Evolutionary conservation across 768 basidiomycete species (phyloP), one percentile per base, ranked within the genome.

Genomic region (Amanita polypyramis): DNA sequence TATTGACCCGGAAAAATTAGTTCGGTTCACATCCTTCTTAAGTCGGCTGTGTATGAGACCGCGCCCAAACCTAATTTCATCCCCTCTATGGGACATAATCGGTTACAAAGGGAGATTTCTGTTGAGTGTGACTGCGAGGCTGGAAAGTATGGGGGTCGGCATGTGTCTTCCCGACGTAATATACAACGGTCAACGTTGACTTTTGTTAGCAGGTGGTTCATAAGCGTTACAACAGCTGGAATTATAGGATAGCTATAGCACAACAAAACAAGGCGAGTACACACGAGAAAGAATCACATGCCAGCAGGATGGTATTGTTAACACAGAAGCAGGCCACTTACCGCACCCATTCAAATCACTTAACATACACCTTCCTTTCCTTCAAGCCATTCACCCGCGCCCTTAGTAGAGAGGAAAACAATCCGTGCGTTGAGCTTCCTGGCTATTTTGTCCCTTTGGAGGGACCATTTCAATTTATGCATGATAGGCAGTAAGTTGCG

Each of bases 291-390:
- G 4, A 17, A 27, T 30, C 38, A 49, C 42, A 49, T 33, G 23
- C 25, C 48, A 21, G 43, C 44, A 66, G 67, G 20, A 81, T 71
- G 30, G 73, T 74, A 60, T 72, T 74, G 60, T 66, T 70, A 23
- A 85, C 69, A 49, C 73, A 73, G 4, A 83, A 84, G 56, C 83
- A 86, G 36, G 85, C 59, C 7, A 83, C 83, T 21, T 86, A 67
- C 43, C 83, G 65, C 12, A 85, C 72, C 48, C 82, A 74, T 61
- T 86, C 83, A 11, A 67, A 51, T 87, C 84, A 37, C 68, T 65
- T 19, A 82, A 65, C 12, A 83, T 62, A 37, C 63, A 60, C 34
- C 65, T 65, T 7, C 75, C 78, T 67, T 70, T 12, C 65, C 61
- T 60, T 81, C 79, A 27, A 80, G 58, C 83, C 82, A 85, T n/a